phyloP scores from a whole-genome alignment of 352 stramenopile species.

The Phytopythium chamaehyphon region DNA sequence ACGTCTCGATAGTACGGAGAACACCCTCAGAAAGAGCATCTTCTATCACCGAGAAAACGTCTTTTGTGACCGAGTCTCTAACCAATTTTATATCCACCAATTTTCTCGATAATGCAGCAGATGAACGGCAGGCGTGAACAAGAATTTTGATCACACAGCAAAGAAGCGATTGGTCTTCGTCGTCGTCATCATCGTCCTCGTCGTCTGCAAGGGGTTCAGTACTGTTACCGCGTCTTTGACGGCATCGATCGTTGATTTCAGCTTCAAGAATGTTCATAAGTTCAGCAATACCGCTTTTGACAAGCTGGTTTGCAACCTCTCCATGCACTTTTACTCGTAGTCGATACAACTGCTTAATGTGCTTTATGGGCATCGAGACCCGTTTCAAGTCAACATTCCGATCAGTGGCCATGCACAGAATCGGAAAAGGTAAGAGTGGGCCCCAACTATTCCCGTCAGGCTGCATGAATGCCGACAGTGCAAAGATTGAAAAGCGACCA shows the following conservation, averaged over 20 bases:
- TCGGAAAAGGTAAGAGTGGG: constrained; percentile 48
- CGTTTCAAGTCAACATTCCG: neutral
- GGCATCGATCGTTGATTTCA: constrained; percentile 35
- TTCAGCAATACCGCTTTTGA: constrained; percentile 42
- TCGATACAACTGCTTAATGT: constrained; percentile 45
- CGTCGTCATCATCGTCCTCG: constrained; percentile 37
- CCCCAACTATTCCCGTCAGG: constrained; percentile 58
- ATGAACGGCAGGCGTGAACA: constrained; percentile 57
- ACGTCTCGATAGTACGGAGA: constrained; percentile 47
- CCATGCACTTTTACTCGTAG: constrained; percentile 69
- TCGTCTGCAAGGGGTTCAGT: constrained; percentile 23
- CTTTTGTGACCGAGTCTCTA: constrained; percentile 18
- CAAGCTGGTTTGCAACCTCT: constrained; percentile 55
- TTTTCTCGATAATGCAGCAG: constrained; percentile 59
- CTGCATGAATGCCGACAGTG: constrained; percentile 66
- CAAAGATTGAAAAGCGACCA: constrained; percentile 57
- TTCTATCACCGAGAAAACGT: constrained; percentile 45
- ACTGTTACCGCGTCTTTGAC: constrained; percentile 10
- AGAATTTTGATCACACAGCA: constrained; percentile 77
- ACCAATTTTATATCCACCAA: constrained; percentile 21
- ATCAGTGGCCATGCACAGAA: constrained; percentile 30
- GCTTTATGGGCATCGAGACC: neutral
- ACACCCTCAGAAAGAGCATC: constrained; percentile 19
- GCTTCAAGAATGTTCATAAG: constrained; percentile 44
- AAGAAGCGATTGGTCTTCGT: constrained; percentile 61